Conservation (phyloP, 2,329 filamentous ascomycete species). For the Cladophialophora psammophila region DNA sequence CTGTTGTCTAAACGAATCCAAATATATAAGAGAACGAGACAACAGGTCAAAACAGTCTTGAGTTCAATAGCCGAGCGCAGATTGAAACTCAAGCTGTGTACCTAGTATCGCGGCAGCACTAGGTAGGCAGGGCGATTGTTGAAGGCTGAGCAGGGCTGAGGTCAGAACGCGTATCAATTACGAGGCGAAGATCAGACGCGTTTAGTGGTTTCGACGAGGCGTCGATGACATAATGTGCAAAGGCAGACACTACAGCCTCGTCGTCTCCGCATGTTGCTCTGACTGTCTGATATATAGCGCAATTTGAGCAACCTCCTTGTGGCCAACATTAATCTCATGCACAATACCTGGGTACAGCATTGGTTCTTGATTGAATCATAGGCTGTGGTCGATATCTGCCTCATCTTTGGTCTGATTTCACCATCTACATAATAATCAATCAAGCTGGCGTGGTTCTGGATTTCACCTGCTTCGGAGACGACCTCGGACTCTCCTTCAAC, state of each 20-base stretch:
- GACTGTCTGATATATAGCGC: too few relatives aligned
- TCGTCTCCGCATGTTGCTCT: conserved; percentile 1
- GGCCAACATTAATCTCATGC: too few relatives aligned
- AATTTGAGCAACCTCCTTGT: too few relatives aligned
- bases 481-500: conserved; percentile 23
- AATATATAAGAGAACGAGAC: background rate
- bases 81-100: background rate
- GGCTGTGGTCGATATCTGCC: background rate
- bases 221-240: conserved; percentile 18
- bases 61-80: background rate
- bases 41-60: background rate
- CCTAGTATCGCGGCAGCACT: background rate
- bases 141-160: background rate
- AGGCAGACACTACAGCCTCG: conserved; percentile 15
- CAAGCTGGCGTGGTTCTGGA: conserved; percentile 43
- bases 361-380: background rate
- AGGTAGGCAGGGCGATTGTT: background rate
- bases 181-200: conserved; percentile 21
- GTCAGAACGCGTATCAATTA: conserved; percentile 23
- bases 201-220: conserved; percentile 28
- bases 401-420: background rate
- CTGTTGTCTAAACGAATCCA: background rate
- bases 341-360: background rate
- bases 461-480: conserved; percentile 21
- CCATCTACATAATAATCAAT: conserved; percentile 9